Base-by-base conservation (phyloP, 2,329 filamentous ascomycete genomes). In the Stagonosporopsis vannaccii region DNA sequence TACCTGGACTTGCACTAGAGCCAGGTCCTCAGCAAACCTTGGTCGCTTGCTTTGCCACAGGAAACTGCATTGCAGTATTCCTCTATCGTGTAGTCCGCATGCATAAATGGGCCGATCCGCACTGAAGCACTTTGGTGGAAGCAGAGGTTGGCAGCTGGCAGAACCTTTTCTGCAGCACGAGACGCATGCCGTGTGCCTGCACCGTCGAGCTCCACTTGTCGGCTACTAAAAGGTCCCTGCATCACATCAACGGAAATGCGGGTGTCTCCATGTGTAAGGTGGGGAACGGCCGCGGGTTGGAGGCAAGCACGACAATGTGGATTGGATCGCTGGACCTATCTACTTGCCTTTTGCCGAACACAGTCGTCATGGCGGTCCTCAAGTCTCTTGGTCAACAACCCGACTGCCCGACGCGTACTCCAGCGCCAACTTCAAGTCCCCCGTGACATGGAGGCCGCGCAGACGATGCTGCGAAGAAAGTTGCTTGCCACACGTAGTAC, bases 401-500 rank as follows among this genome's bases (percentile, higher is more conserved):
- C 25, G 32, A 42, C 49, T 17, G 40, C 23, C 26, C 36, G 51
- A 65, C 57, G 49, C 57, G 55, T 47, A 58, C 12, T 41, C 37
- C 13, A 30, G 46, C 45, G 50, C 50, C 50, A 33, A 42, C 12
- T 23, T 40, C 20, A 25, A 45, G 28, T 37, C 41, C 35, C 46
- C 36, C 44, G 25, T 44, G 43, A 51, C 41, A 30, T 44, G 39
- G 42, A 30, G 13, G 30, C 37, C 23, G 39, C 45, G 48, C 48
- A 50, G 36, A 56, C n/a, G n/a, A 32, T 26, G 41, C 45, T 25
- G 26, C 26, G 35, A 49, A 45, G n/a, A 25, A n/a, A 26, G 39
- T 15, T 30, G 54, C 36, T 39, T 50, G 59, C 54, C 59, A 62
- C 51, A 55, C 23, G 59, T 51, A 51, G 54, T 65, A 67, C 66